Conservation (phyloP, 768 basidiomycete species). For the Tephrocybe rancida region DNA sequence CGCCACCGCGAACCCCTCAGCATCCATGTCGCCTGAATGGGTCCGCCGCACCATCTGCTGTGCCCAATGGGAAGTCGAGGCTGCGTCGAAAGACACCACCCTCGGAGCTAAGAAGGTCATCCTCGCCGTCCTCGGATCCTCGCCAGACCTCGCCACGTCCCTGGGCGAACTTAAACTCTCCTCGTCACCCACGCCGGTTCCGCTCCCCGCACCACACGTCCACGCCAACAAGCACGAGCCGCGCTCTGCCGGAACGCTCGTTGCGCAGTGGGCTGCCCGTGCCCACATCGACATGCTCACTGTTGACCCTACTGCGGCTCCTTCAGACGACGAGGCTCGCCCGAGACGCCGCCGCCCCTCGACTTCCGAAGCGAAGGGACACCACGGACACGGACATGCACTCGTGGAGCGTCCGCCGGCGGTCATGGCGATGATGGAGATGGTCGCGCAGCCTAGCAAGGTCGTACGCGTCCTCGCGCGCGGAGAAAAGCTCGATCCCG, state of each 20-base stretch:
- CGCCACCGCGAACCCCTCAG: slow-evolving; percentile 16
- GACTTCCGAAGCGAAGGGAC: slow-evolving; percentile 3
- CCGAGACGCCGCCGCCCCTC: slow-evolving; percentile 13
- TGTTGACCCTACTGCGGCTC: slow-evolving; percentile 47
- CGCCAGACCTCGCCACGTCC: slow-evolving; percentile 36
- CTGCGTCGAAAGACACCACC: slow-evolving; percentile 36
- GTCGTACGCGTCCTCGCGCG: slow-evolving; percentile 81
- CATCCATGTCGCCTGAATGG: slow-evolving; percentile 74
- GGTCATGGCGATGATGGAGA: slow-evolving; percentile 83
- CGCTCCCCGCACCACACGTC: slow-evolving; percentile 61
- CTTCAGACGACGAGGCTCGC: slow-evolving; percentile 31
- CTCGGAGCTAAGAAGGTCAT: slow-evolving; percentile 49
- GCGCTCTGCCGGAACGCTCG: slow-evolving; percentile 63
- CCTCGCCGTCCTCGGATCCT: slow-evolving; percentile 50
- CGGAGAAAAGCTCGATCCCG: slow-evolving; percentile 78
- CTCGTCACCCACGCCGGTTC: slow-evolving; percentile 53
- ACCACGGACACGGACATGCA: slow-evolving; percentile 23
- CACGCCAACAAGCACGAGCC: slow-evolving; percentile 63
- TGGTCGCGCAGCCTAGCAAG: slow-evolving; percentile 70
- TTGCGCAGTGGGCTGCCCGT: slow-evolving; percentile 67
- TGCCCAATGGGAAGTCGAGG: slow-evolving; percentile 72
- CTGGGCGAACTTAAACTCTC: slow-evolving; percentile 22
- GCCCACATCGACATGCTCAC: slow-evolving; percentile 62
- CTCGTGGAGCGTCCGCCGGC: slow-evolving; percentile 80
- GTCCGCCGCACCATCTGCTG: slow-evolving; percentile 84